These are phyloP conservation scores for Globisporangium carolinianum DNA, from an alignment of 352 stramenopile species.

Conservation along the genomic window DNA sequence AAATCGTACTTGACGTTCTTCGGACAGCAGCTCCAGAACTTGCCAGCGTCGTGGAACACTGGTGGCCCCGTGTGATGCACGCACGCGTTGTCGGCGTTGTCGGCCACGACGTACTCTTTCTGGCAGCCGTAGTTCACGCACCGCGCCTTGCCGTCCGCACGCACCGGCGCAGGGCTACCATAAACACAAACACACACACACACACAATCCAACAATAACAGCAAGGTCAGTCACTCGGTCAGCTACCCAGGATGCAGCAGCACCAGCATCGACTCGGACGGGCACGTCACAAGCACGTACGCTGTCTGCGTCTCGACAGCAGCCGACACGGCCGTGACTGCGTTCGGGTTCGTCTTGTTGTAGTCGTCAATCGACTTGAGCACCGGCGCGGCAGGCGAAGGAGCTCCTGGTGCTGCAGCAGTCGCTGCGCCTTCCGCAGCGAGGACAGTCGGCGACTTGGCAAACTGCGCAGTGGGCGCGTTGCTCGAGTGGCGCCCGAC, in stretches of 20 bases:
- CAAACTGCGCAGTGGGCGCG: constrained; percentile 65
- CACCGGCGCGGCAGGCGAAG: constrained; percentile 20
- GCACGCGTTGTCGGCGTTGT: constrained; percentile 77
- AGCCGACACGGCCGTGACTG: constrained; percentile 76
- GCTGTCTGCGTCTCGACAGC: constrained; percentile 48
- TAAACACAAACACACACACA: neutral
- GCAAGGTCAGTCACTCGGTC: neutral
- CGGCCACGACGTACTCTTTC: constrained; percentile 86
- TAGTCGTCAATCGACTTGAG: constrained; percentile 92
- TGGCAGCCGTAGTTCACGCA: constrained; percentile 91
- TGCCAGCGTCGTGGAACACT: constrained; percentile 91
- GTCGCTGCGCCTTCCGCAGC: constrained; percentile 38
- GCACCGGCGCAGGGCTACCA: constrained; percentile 28
- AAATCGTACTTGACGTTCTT: constrained; percentile 93
- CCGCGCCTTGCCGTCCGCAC: constrained; percentile 84
- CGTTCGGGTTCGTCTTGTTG: constrained; percentile 87
- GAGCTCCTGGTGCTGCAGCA: constrained; percentile 5
- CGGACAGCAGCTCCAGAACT: constrained; percentile 93
- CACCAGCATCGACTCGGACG: too few relatives aligned
- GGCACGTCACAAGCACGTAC: constrained; percentile 15
- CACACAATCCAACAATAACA: neutral
- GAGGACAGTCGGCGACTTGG: constrained; percentile 74
- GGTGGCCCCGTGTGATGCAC: constrained; percentile 82
- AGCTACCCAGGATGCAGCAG: too few relatives aligned
- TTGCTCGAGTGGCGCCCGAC: constrained; percentile 65